Conservation (phyloP, 1,284 basidiomycete species). For the Cutaneotrichosporon cutaneum region DNA sequence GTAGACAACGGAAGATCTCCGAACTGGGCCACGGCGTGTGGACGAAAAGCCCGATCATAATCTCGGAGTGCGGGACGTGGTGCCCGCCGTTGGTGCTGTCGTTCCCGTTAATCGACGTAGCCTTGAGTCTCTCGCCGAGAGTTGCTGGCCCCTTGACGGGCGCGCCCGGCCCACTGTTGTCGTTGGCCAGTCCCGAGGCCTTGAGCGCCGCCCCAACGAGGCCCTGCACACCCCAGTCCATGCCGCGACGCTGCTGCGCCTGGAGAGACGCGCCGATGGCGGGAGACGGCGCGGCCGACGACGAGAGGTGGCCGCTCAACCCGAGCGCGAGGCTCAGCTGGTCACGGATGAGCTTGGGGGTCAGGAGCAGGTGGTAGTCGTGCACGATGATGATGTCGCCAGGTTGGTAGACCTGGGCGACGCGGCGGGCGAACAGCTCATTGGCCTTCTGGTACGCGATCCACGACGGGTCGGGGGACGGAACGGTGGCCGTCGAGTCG, state of each 20-base stretch:
- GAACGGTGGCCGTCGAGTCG: slow-evolving; percentile 62
- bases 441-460: slow-evolving; percentile 82
- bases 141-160: slow-evolving; percentile 9
- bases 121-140: slow-evolving; percentile 30
- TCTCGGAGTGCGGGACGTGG: slow-evolving; percentile 25
- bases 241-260: slow-evolving; percentile 21
- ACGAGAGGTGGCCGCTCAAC: slow-evolving; percentile 25
- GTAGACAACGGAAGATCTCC: slow-evolving; percentile 92
- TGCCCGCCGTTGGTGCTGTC: not conserved
- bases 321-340: slow-evolving; percentile 65
- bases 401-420: slow-evolving; percentile 72
- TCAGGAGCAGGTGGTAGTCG: slow-evolving; percentile 90
- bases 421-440: slow-evolving; percentile 74
- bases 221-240: slow-evolving; percentile 37
- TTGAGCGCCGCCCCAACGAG: not conserved
- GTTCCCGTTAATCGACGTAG: not conserved
- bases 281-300: slow-evolving; percentile 31
- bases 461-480: slow-evolving; percentile 72
- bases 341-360: slow-evolving; percentile 80
- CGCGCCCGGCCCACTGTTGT: slow-evolving; percentile 17
- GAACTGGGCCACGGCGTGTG: slow-evolving; percentile 97
- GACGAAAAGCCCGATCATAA: slow-evolving; percentile 84
- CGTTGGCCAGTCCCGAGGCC: slow-evolving; percentile 29
- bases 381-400: slow-evolving; percentile 91
- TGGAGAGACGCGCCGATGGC: slow-evolving; percentile 23